Evolutionary conservation across 129 eudicot genomes (phyloP).

Genomic region (Cynara cardunculus): DNA sequence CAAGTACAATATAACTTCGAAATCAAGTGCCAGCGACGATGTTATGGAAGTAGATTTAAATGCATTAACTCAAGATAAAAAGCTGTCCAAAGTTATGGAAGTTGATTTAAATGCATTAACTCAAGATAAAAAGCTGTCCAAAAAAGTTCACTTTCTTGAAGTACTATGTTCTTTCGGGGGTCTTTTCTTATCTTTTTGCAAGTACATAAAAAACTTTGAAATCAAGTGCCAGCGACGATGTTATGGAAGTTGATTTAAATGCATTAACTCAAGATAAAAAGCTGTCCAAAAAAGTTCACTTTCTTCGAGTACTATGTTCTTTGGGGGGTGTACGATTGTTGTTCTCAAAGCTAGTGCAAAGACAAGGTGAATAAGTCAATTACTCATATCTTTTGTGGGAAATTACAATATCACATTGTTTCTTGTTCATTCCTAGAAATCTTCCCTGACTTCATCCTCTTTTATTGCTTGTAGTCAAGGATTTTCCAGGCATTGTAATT

Average conservation of each 20-base stretch:
- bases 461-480: slow-evolving; percentile 48
- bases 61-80: not conserved
- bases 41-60: not conserved
- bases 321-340: not conserved
- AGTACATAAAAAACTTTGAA: too few species aligned
- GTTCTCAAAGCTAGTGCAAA: not conserved
- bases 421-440: not conserved
- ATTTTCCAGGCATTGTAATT: slow-evolving; percentile 77
- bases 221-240: too few species aligned
- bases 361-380: not conserved
- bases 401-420: not conserved
- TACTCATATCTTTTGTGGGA: slow-evolving; percentile 6
- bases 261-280: not conserved
- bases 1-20: too few species aligned
- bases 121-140: not conserved
- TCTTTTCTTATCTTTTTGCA: too few species aligned
- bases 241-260: not conserved
- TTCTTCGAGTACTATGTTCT: not conserved
- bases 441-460: not conserved
- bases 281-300: not conserved
- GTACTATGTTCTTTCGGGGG: too few species aligned
- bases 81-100: not conserved
- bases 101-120: not conserved
- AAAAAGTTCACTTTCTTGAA: not conserved
- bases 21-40: too few species aligned